Evolutionary conservation across 805 yeast species (phyloP).

Genomic region (Ogataea ganodermae): DNA sequence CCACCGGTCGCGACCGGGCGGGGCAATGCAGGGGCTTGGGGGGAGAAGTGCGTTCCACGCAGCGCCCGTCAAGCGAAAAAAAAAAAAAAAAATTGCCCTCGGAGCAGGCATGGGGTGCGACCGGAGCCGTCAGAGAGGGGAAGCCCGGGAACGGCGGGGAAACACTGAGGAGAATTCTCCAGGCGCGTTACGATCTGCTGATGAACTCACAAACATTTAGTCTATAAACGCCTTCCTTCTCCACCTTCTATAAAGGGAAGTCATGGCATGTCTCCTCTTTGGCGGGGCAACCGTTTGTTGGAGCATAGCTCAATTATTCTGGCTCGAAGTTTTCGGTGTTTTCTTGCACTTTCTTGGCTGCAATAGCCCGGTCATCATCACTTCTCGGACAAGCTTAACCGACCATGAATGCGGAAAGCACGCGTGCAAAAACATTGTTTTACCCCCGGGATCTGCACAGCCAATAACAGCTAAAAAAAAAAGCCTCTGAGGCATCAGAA

Average conservation of each 20-base stretch:
- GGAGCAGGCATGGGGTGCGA: conserved; percentile 3
- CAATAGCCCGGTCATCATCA: not conserved
- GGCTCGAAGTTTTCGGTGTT: not conserved
- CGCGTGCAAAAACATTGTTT: not conserved
- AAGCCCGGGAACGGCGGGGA: conserved; percentile 7
- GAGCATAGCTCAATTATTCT: not conserved
- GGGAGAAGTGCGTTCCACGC: too few species aligned
- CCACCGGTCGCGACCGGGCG: too few species aligned
- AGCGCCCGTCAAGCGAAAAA: not conserved
- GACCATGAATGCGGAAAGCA: not conserved
- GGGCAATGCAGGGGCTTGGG: too few species aligned
- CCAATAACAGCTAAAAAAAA: not conserved
- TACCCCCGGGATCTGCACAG: conserved; percentile 4
- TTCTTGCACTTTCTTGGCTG: not conserved
- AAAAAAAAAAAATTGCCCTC: not conserved
- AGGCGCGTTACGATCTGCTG: not conserved
- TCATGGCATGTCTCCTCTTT: conserved; percentile 1
- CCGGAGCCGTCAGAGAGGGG: conserved; percentile 6
- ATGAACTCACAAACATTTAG: not conserved
- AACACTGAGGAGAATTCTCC: not conserved
- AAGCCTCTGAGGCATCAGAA: not conserved
- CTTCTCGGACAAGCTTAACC: not conserved
- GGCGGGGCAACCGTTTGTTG: conserved; percentile 4
- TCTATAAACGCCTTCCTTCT: conserved; percentile 2
- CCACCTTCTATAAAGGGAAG: conserved; percentile 5